Conservation (phyloP, 768 basidiomycete genomes). For the Calocera viscosa region DNA sequence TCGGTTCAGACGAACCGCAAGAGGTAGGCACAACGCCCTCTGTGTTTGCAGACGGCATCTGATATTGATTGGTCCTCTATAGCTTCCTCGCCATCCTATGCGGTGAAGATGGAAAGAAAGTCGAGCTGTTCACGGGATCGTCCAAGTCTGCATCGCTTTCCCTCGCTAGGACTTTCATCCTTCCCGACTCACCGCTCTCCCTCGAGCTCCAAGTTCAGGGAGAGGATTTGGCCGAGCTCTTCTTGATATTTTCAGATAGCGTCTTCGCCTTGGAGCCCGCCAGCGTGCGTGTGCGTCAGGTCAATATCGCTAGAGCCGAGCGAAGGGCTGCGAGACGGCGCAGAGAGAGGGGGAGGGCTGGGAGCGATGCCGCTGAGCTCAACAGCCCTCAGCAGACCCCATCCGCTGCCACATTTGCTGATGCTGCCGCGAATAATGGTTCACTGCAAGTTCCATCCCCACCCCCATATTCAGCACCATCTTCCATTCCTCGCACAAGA, state of each 20-base stretch:
- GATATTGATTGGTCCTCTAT: constrained; percentile 4
- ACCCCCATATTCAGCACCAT: background rate
- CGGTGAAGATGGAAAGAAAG: constrained; percentile 84
- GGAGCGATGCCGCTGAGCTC: constrained; percentile 32
- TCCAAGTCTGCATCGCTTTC: constrained; percentile 71
- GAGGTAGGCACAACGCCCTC: constrained; percentile 38
- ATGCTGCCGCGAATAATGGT: constrained; percentile 26
- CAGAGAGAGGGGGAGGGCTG: constrained; percentile 45
- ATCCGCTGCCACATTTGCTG: background rate
- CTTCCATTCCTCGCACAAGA: background rate
- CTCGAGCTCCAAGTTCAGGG: constrained; percentile 82
- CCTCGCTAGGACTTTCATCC: constrained; percentile 82
- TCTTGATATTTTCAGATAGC: constrained; percentile 80
- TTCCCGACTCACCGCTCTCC: constrained; percentile 80
- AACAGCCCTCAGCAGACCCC: background rate
- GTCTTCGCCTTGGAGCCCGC: constrained; percentile 88
- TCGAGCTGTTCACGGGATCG: constrained; percentile 85
- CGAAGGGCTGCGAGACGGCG: constrained; percentile 71
- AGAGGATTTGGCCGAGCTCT: constrained; percentile 84
- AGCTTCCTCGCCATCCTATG: constrained; percentile 89
- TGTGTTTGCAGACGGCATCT: background rate
- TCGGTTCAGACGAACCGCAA: constrained; percentile 83
- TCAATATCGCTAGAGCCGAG: constrained; percentile 79
- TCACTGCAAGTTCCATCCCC: background rate
- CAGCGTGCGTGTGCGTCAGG: constrained; percentile 87